These are phyloP conservation scores for Monilinia fructigena DNA, from an alignment of 2,329 filamentous ascomycete species.

Conservation along the genomic window DNA sequence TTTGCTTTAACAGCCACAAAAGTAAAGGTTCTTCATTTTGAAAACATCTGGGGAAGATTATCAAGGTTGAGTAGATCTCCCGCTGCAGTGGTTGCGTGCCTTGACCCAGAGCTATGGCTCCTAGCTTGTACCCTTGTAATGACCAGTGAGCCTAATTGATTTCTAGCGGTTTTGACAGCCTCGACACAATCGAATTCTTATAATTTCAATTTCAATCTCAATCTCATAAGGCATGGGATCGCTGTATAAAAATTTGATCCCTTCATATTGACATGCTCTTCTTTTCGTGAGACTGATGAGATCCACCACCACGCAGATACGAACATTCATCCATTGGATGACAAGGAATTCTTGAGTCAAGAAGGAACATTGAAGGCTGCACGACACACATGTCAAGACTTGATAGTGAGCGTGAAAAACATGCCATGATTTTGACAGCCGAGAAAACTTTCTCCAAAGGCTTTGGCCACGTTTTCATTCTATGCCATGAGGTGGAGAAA, in stretches of 20 bases:
- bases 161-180: neutral
- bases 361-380: neutral
- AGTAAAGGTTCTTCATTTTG: neutral
- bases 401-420: neutral
- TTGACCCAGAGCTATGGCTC: neutral
- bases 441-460: neutral
- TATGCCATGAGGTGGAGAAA: neutral
- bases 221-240: neutral
- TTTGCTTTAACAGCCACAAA: neutral
- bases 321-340: neutral
- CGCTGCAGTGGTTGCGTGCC: neutral
- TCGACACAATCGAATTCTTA: neutral
- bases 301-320: constrained; percentile 10
- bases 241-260: neutral
- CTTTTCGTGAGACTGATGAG: neutral
- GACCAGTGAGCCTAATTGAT: neutral
- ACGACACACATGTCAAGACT: neutral
- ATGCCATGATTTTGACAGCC: neutral
- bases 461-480: neutral
- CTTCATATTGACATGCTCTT: neutral
- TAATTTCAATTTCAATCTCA: neutral
- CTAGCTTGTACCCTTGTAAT: neutral
- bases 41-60: neutral
- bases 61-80: neutral
- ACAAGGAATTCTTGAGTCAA: neutral